Evolutionary conservation across 1,139 yeast species (phyloP).

Genomic region (Tardiomyces blankii): DNA sequence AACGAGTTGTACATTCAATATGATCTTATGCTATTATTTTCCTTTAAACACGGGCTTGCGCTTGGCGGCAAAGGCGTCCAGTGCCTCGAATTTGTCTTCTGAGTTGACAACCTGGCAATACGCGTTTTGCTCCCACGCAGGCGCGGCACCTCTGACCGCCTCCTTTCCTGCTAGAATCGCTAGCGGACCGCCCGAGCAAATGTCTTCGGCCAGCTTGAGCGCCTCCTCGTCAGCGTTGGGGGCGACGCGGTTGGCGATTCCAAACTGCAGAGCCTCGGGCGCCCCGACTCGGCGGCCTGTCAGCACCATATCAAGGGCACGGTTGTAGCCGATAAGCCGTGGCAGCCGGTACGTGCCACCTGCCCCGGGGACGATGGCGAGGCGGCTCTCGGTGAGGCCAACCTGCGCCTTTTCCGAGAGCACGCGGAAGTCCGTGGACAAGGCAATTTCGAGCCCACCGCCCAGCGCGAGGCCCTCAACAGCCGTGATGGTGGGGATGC

Average conservation of each 20-base stretch:
- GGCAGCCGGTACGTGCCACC: constrained; percentile 25
- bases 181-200: constrained; percentile 23
- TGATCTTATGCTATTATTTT: constrained; percentile 9
- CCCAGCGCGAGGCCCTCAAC: constrained; percentile 24
- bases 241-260: constrained; percentile 18
- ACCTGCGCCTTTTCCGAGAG: constrained; percentile 13
- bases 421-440: constrained; percentile 21
- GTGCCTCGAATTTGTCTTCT: constrained; percentile 24
- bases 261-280: constrained; percentile 17
- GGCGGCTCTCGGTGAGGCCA: constrained; percentile 20
- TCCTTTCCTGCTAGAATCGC: constrained; percentile 21
- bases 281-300: constrained; percentile 20
- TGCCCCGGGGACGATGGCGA: constrained; percentile 23
- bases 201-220: constrained; percentile 15
- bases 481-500: constrained; percentile 22
- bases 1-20: too few relatives aligned
- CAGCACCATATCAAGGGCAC: constrained; percentile 19
- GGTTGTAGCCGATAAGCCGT: constrained; percentile 18
- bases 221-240: constrained; percentile 16
- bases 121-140: constrained; percentile 18
- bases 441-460: constrained; percentile 22
- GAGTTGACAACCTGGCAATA: constrained; percentile 20
- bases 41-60: constrained; percentile 22
- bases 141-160: constrained; percentile 20
- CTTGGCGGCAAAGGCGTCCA: constrained; percentile 22